Evolutionary conservation across 257 asterid species (phyloP).

Genomic region (Cinchona pubescens): DNA sequence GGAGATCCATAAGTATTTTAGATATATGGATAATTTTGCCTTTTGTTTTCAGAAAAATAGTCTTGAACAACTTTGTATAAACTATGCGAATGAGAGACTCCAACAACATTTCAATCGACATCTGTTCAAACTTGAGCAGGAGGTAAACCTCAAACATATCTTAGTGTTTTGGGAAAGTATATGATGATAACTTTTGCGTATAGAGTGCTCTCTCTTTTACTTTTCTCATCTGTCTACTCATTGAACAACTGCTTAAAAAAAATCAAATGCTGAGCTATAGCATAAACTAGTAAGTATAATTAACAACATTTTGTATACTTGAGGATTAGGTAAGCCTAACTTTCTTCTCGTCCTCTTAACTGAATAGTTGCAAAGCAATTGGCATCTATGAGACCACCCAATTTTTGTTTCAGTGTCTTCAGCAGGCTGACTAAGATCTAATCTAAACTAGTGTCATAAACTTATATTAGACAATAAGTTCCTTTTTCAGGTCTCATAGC

Average conservation of each 20-base stretch:
- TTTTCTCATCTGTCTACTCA: no score
- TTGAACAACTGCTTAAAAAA: no score
- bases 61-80: constrained; percentile 96
- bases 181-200: no score
- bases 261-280: no score
- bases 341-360: background rate
- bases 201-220: no score
- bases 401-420: background rate
- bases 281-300: background rate
- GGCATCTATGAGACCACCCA: background rate
- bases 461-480: background rate
- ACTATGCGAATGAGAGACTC: constrained; percentile 94
- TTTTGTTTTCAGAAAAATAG: constrained; percentile 67
- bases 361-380: background rate
- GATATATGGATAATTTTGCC: constrained; percentile 50
- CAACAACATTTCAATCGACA: constrained; percentile 99
- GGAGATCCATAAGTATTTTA: constrained; percentile 94
- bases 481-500: no score
- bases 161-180: no score
- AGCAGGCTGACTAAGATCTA: background rate
- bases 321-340: background rate
- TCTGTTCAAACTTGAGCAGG: constrained; percentile 97
- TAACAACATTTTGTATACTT: background rate
- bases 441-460: background rate
- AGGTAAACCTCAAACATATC: no score